A percentile compares a stretch with the other conserved stretches of the same genome.
These are phyloP conservation scores for Backusella liffmaniae DNA, from an alignment of 192 early-diverging fungal genomes.

Conservation along the genomic window DNA sequence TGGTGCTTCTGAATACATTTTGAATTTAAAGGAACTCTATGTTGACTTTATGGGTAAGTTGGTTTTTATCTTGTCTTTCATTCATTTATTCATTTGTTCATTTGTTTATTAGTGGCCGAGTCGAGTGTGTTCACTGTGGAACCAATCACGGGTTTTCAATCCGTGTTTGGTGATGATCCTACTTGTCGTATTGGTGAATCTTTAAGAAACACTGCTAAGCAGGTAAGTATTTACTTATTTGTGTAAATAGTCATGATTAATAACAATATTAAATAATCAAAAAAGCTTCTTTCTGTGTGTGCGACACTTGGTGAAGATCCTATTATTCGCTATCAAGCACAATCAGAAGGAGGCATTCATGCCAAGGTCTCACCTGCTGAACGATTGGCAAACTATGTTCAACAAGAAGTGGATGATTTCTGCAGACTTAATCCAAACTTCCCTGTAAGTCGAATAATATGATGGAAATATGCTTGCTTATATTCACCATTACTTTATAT, in stretches of 20 bases:
- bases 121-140: constrained; percentile 67
- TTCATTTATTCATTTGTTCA: neutral
- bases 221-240: neutral
- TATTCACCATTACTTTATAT: neutral
- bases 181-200: constrained; percentile 6
- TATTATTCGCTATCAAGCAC: constrained; percentile 86
- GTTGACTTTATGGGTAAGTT: constrained; percentile 77
- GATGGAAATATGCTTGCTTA: no score
- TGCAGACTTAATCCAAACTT: constrained; percentile 62
- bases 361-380: constrained; percentile 44
- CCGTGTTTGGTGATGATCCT: constrained; percentile 62
- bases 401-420: constrained; percentile 82
- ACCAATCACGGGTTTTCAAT: constrained; percentile 57
- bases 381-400: constrained; percentile 75
- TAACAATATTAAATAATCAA: neutral
- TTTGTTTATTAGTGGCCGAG: constrained; percentile 22
- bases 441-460: constrained; percentile 41
- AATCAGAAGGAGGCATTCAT: constrained; percentile 56
- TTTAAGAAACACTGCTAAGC: constrained; percentile 14
- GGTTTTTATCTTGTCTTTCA: neutral
- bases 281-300: constrained; percentile 81
- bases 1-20: constrained; percentile 56
- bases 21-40: constrained; percentile 69
- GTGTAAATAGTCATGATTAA: neutral
- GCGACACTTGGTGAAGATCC: constrained; percentile 89